phyloP scores from a whole-genome alignment of 2,329 filamentous ascomycete species.

The Rhinocladiella similis region DNA sequence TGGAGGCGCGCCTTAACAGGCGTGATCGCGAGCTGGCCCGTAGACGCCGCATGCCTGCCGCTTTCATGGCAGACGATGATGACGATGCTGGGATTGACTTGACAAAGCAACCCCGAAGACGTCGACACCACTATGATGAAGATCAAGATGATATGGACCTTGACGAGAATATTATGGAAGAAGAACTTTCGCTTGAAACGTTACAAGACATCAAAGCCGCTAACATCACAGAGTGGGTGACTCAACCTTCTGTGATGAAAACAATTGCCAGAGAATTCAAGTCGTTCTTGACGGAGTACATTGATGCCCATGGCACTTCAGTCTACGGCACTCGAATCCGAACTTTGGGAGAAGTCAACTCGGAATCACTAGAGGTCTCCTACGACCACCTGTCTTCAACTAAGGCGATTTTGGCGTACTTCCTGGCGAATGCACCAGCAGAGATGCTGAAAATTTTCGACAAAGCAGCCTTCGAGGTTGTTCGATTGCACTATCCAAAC shows the following conservation, averaged over 20 bases:
- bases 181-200: constrained; percentile 88
- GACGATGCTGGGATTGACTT: constrained; percentile 83
- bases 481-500: constrained; percentile 92
- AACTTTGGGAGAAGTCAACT: constrained; percentile 95
- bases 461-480: constrained; percentile 93
- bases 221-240: constrained; percentile 93
- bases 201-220: constrained; percentile 90
- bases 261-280: constrained; percentile 97
- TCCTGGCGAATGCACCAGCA: constrained; percentile 91
- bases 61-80: constrained; percentile 71
- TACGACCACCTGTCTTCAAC: constrained; percentile 88
- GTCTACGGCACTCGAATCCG: constrained; percentile 94
- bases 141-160: constrained; percentile 86
- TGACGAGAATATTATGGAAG: constrained; percentile 91
- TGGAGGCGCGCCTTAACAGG: constrained; percentile 62
- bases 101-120: constrained; percentile 78
- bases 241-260: constrained; percentile 82
- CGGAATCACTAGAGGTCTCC: constrained; percentile 92
- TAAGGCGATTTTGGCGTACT: constrained; percentile 93
- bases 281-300: constrained; percentile 94
- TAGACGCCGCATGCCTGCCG: constrained; percentile 60
- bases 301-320: constrained; percentile 81
- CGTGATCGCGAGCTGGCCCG: constrained; percentile 63
- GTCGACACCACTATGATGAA: constrained; percentile 90
- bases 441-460: constrained; percentile 96